Conservation (phyloP, 495 filamentous ascomycete genomes). For the Jackrogersella multiformis region DNA sequence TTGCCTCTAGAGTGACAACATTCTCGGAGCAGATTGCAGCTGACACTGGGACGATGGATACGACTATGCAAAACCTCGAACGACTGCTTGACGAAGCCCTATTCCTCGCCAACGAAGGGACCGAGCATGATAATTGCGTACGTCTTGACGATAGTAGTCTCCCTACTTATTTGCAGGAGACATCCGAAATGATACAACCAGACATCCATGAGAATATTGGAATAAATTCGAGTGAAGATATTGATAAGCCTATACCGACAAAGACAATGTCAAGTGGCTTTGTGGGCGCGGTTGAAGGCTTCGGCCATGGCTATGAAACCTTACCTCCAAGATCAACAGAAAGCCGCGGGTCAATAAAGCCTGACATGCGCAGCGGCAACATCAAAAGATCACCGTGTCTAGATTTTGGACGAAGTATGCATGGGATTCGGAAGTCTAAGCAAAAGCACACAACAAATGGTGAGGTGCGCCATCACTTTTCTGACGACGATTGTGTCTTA, state of each 20-base stretch:
- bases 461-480: constrained; percentile 27
- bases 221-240: constrained; percentile 29
- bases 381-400: constrained; percentile 18
- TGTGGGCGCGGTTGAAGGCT: not conserved
- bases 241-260: constrained; percentile 37
- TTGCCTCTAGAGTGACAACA: constrained; percentile 36
- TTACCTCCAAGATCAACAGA: constrained; percentile 28
- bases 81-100: constrained; percentile 58
- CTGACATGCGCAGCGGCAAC: constrained; percentile 35
- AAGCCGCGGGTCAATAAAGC: constrained; percentile 30
- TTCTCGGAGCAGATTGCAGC: constrained; percentile 32
- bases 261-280: constrained; percentile 16
- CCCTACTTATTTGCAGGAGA: not conserved
- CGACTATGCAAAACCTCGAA: constrained; percentile 56
- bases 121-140: constrained; percentile 31
- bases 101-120: constrained; percentile 52
- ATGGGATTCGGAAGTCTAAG: constrained; percentile 10
- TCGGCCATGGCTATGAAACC: not conserved
- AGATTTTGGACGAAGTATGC: not conserved
- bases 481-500: constrained; percentile 32
- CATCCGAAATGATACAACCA: not conserved
- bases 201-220: not conserved
- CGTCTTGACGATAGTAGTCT: constrained; percentile 18
- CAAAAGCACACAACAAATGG: constrained; percentile 5
- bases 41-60: constrained; percentile 35